Evolutionary conservation across 352 stramenopile species (phyloP).

Genomic region (Globisporangium middletonii): DNA sequence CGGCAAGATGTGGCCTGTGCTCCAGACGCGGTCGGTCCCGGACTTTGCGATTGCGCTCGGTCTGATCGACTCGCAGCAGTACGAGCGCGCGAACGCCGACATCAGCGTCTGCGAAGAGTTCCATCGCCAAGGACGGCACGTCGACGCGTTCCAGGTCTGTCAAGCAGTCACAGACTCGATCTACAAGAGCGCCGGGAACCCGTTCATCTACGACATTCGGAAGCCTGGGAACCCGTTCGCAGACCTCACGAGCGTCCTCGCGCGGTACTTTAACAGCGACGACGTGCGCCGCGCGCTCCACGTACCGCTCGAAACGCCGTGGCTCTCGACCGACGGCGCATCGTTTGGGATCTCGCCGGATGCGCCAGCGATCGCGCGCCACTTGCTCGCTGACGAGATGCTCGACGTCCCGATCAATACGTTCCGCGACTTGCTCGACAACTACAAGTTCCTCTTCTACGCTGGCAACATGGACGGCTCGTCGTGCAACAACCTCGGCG

Average conservation of each 20-base stretch:
- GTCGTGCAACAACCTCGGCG: conserved; percentile 71
- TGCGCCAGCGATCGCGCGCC: conserved; percentile 57
- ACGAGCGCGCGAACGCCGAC: conserved; percentile 60
- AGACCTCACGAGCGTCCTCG: conserved; percentile 41
- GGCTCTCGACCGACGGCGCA: conserved; percentile 59
- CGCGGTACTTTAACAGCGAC: conserved; percentile 81
- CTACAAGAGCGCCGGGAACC: conserved; percentile 66
- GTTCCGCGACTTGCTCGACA: conserved; percentile 71
- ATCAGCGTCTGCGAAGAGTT: conserved; percentile 76
- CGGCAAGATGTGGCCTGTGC: conserved; percentile 76
- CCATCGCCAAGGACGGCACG: conserved; percentile 59
- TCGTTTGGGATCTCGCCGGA: conserved; percentile 43
- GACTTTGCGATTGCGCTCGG: conserved; percentile 78
- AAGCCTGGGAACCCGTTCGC: conserved; percentile 51
- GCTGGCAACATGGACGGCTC: conserved; percentile 84
- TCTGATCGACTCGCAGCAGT: conserved; percentile 80
- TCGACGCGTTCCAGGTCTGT: conserved; percentile 71
- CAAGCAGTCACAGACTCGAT: conserved; percentile 65
- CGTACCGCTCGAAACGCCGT: conserved; percentile 57
- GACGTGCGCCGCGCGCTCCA: conserved; percentile 82
- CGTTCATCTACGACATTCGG: conserved; percentile 84
- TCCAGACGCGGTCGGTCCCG: conserved; percentile 74
- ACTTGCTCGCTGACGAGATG: conserved; percentile 73
- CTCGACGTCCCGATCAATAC: conserved; percentile 69
- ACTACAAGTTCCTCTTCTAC: conserved; percentile 84